Percentiles rank a stretch among this genome's conserved stretches.
Conservation (phyloP, 495 filamentous ascomycete genomes). For the Tuber umbilicatum region DNA sequence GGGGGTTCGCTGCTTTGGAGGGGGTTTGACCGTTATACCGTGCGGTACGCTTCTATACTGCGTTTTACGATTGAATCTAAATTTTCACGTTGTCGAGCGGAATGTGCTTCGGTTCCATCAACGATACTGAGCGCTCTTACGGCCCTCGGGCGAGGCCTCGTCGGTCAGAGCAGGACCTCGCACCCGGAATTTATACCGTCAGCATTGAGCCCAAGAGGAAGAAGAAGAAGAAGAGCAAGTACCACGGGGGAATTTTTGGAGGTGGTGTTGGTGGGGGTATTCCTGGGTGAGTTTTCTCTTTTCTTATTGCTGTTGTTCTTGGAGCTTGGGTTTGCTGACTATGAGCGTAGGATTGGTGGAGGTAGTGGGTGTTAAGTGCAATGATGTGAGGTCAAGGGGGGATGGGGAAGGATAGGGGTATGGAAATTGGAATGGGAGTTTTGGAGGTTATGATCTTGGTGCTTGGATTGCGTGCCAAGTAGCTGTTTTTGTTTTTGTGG, state of each 20-base stretch:
- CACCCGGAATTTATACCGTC: background rate
- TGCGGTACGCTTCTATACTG: background rate
- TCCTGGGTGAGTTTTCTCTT: background rate
- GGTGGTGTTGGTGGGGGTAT: background rate
- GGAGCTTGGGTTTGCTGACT: slow-evolving; percentile 1
- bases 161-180: background rate
- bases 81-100: background rate
- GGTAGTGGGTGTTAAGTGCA: slow-evolving; percentile 9
- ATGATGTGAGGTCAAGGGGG: background rate
- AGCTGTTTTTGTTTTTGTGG: background rate
- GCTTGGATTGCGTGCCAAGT: background rate
- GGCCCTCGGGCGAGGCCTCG: slow-evolving; percentile 9
- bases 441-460: background rate
- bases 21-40: background rate
- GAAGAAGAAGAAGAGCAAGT: background rate
- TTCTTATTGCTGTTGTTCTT: background rate
- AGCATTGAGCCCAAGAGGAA: background rate
- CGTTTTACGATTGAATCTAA: too few relatives aligned
- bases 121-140: slow-evolving; percentile 12
- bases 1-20: background rate
- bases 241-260: background rate
- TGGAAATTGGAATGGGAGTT: background rate
- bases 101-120: slow-evolving; percentile 31
- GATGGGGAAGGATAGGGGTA: background rate
- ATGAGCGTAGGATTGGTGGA: background rate